phyloP scores from a whole-genome alignment of 768 basidiomycete species.

The Rhizopogon sp. region DNA sequence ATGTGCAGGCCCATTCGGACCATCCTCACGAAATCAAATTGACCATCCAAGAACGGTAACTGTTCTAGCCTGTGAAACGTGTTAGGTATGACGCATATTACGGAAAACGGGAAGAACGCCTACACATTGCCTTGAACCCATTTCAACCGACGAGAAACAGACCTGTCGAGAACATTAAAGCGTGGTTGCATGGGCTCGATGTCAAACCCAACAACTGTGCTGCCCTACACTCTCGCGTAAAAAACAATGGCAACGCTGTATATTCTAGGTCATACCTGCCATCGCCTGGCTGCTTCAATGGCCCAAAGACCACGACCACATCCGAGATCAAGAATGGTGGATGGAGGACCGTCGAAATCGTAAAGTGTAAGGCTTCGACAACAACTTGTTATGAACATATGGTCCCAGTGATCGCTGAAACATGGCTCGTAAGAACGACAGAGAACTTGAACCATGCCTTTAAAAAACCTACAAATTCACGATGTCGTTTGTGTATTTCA shows the following conservation, averaged over 20 bases:
- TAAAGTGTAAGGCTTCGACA: constrained; percentile 49
- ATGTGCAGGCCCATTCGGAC: constrained; percentile 60
- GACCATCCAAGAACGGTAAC: constrained; percentile 50
- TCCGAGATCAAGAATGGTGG: constrained; percentile 58
- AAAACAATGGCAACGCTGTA: background rate
- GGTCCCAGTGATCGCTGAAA: constrained; percentile 66
- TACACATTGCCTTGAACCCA: constrained; percentile 73
- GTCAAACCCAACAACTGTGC: constrained; percentile 57
- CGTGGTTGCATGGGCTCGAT: constrained; percentile 50
- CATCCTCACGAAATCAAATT: constrained; percentile 67
- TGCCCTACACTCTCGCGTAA: constrained; percentile 33
- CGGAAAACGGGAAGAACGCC: constrained; percentile 3
- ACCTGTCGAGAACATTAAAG: constrained; percentile 28
- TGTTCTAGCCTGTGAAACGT: constrained; percentile 47
- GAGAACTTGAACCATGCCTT: background rate
- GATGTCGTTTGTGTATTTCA: constrained; percentile 42
- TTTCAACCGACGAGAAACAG: constrained; percentile 44
- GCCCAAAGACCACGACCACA: constrained; percentile 72
- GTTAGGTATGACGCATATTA: constrained; percentile 7
- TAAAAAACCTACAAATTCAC: constrained; percentile 46
- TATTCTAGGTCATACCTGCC: constrained; percentile 43
- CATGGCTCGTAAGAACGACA: background rate
- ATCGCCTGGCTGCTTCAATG: constrained; percentile 60
- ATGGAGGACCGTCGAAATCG: constrained; percentile 46
- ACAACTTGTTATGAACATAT: constrained; percentile 53